Evolutionary conservation across 768 basidiomycete genomes (phyloP).

Genomic region (Lentinula aciculospora): DNA sequence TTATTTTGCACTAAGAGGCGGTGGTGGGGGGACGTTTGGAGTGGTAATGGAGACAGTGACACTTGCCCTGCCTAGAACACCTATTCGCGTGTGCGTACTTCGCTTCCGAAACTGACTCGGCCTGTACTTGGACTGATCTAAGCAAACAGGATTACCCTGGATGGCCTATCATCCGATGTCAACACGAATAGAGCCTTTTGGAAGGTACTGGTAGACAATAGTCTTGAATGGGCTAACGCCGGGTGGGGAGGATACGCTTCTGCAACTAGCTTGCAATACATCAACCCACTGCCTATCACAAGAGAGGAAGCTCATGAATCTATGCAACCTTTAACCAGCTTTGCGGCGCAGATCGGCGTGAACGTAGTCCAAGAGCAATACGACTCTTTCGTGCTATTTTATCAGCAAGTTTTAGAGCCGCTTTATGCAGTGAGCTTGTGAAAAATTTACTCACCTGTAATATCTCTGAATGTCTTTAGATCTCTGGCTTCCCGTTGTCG

Average conservation of each 20-base stretch:
- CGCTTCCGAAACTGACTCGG: background rate
- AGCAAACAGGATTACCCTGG: background rate
- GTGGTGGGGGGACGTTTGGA: slow-evolving; percentile 45
- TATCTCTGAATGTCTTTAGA: background rate
- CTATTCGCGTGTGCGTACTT: background rate
- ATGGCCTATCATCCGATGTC: background rate
- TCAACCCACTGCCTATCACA: background rate
- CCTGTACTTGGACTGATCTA: background rate
- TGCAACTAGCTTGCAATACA: background rate
- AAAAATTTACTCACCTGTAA: background rate
- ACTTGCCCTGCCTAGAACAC: background rate
- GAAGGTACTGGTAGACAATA: background rate
- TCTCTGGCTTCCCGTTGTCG: background rate
- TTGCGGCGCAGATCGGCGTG: background rate
- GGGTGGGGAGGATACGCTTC: background rate
- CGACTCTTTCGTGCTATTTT: background rate
- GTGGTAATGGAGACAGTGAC: slow-evolving; percentile 23
- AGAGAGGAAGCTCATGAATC: background rate
- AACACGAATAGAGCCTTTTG: background rate
- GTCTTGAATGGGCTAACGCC: background rate
- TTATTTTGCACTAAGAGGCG: slow-evolving; percentile 50
- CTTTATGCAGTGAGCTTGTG: background rate
- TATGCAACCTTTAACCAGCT: background rate
- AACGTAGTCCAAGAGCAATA: background rate
- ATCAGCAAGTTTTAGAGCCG: background rate